Percentiles rank a stretch among this genome's conserved stretches.
Conservation (phyloP, 495 filamentous ascomycete genomes). For the Lophium mytilinum region DNA sequence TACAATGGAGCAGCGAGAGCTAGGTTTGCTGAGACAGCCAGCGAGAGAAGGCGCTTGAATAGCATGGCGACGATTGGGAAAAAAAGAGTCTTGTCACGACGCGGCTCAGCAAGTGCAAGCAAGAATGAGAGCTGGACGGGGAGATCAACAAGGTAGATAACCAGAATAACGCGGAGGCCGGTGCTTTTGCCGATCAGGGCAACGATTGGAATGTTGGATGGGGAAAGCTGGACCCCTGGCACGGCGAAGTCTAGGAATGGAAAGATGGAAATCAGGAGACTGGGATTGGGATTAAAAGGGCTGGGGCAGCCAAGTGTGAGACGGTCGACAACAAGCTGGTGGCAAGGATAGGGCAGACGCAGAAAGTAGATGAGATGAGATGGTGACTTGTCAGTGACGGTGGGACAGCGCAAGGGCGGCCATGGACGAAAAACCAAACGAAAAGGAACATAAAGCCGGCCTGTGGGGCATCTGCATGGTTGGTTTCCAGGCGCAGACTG, state of each 20-base stretch:
- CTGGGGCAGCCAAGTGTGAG: slow-evolving; percentile 2
- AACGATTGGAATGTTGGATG: slow-evolving; percentile 9
- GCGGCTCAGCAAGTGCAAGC: not conserved
- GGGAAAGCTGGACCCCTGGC: not conserved
- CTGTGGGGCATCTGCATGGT: no score
- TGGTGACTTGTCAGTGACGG: slow-evolving; percentile 3
- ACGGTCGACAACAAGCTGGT: not conserved
- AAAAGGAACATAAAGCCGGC: not conserved
- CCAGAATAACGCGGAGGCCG: not conserved
- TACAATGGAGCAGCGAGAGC: slow-evolving; percentile 19
- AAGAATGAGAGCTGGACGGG: not conserved
- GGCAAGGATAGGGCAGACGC: not conserved
- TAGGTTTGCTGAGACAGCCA: slow-evolving; percentile 2
- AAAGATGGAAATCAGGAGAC: slow-evolving; percentile 1
- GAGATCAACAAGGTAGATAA: not conserved
- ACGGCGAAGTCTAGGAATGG: not conserved
- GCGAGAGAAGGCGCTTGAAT: slow-evolving; percentile 8
- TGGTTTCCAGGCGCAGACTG: no score
- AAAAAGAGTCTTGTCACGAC: not conserved
- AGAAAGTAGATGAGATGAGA: slow-evolving; percentile 10
- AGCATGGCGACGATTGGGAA: slow-evolving; percentile 9
- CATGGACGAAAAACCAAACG: not conserved
- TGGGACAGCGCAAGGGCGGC: slow-evolving; percentile 1
- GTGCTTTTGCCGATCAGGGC: not conserved
- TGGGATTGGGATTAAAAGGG: slow-evolving; percentile 2